These are phyloP conservation scores for Pistacia atlantica DNA, from an alignment of 345 rosid genomes.

Conservation along the genomic window DNA sequence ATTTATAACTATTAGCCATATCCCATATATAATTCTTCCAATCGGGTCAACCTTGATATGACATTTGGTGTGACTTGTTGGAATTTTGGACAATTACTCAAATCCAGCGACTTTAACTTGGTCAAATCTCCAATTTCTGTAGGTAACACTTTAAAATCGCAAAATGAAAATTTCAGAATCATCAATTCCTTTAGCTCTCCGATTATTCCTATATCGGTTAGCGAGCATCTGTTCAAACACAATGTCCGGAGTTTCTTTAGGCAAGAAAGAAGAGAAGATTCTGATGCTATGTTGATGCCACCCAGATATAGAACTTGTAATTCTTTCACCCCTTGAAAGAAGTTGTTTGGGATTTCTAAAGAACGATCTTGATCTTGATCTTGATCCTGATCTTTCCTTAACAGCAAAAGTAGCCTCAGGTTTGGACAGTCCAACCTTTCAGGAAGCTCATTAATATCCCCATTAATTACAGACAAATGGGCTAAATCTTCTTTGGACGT, in stretches of 20 bases:
- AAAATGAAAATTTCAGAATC: neutral
- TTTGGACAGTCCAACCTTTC: conserved; percentile 1
- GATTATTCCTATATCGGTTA: neutral
- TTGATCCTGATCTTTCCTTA: neutral
- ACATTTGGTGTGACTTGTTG: neutral
- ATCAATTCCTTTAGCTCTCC: neutral
- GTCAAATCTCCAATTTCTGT: too few species aligned
- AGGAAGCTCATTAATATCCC: conserved; percentile 3
- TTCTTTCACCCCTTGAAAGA: neutral
- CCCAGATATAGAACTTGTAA: neutral
- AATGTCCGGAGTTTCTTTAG: neutral
- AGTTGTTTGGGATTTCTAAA: neutral
- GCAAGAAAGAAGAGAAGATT: neutral
- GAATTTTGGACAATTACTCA: neutral
- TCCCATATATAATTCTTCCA: neutral
- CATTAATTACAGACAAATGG: neutral
- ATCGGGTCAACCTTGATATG: neutral
- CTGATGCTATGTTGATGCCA: neutral
- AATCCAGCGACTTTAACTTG: neutral
- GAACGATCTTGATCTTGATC: too few species aligned
- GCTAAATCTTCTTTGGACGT: too few species aligned
- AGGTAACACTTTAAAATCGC: neutral
- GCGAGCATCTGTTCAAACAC: neutral
- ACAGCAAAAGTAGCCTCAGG: neutral
- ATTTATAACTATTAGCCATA: neutral